Percentiles rank a stretch among this genome's conserved stretches.
phyloP scores from a whole-genome alignment of 805 yeast genomes.

The Saitoella complicata region DNA sequence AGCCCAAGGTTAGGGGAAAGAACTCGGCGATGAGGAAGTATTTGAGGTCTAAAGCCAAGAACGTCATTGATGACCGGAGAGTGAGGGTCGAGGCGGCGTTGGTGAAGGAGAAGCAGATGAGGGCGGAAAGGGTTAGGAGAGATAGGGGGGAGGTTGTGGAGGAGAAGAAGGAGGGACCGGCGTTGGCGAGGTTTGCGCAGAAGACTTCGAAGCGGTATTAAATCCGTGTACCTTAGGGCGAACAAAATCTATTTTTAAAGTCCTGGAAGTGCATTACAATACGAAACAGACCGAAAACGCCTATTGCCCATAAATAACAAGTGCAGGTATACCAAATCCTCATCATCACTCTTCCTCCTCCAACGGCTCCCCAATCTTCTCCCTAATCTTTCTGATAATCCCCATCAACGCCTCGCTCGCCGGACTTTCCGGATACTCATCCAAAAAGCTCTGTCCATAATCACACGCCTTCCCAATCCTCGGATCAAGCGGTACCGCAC shows the following conservation, averaged over 20 bases:
- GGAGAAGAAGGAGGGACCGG: conserved; percentile 10
- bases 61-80: conserved; percentile 75
- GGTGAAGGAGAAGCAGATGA: conserved; percentile 53
- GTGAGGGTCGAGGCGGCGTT: conserved; percentile 59
- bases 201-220: background rate
- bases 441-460: conserved; percentile 68
- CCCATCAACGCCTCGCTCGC: conserved; percentile 73
- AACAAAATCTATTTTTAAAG: too few species aligned
- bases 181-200: conserved; percentile 9
- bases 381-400: conserved; percentile 34
- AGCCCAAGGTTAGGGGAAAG: conserved; percentile 58
- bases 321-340: too few species aligned
- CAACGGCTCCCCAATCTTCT: too few species aligned
- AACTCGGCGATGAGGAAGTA: conserved; percentile 71
- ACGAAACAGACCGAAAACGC: too few species aligned
- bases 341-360: too few species aligned
- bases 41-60: conserved; percentile 66
- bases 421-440: conserved; percentile 77
- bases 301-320: too few species aligned
- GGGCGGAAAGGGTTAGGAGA: conserved; percentile 34
- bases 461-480: conserved; percentile 85
- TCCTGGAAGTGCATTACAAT: too few species aligned
- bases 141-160: conserved; percentile 23
- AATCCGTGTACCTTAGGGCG: too few species aligned
- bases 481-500: conserved; percentile 91